These are phyloP conservation scores for barley (Hordeum vulgare) DNA, from an alignment of 176 grass and related monocot genomes.

Conservation along the genomic window MorexV3_pseudomolecules_assembly NC_058522.1:541413625-541414124, in stretches of 20 bases:
- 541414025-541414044: slow-evolving; percentile 75
- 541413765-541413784: slow-evolving; percentile 93
- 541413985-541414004: slow-evolving; percentile 36
- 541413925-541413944: slow-evolving; percentile 86
- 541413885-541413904: slow-evolving; percentile 91
- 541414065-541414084: slow-evolving; percentile 43
- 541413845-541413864: slow-evolving; percentile 58
- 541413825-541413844: slow-evolving; percentile 67
- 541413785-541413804: slow-evolving; percentile 82
- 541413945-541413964: slow-evolving; percentile 63
- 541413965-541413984: slow-evolving; percentile 36
- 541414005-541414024: slow-evolving; percentile 47
- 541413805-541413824: slow-evolving; percentile 82
- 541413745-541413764: slow-evolving; percentile 67
- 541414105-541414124: slow-evolving; percentile 61
- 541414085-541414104: slow-evolving; percentile 74
- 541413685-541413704: slow-evolving; percentile 93
- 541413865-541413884: slow-evolving; percentile 91
- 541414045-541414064: slow-evolving; percentile 87
- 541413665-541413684: slow-evolving; percentile 62
- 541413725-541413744: slow-evolving; percentile 83
- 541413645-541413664: slow-evolving; percentile 75
- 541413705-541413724: slow-evolving; percentile 96
- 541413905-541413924: slow-evolving; percentile 70
- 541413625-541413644: slow-evolving; percentile 90